Percentiles rank a stretch among this genome's conserved stretches.
Conservation (phyloP, 306 rosid genomes). For the Sicyos edulis region DNA sequence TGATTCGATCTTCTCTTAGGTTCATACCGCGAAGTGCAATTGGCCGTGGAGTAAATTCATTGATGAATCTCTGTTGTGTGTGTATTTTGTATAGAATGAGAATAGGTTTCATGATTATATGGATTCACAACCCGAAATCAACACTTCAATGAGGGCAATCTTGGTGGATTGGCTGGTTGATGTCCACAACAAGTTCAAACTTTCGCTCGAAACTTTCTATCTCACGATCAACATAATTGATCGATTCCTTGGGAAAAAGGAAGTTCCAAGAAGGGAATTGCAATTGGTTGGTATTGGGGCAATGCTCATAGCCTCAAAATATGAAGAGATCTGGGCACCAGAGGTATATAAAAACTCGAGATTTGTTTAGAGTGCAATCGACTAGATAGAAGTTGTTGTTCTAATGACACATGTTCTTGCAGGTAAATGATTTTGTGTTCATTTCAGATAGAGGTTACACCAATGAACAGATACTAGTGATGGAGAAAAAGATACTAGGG, state of each 20-base stretch:
- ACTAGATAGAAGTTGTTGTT: not conserved
- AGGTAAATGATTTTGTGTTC: slow-evolving; percentile 78
- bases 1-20: not conserved
- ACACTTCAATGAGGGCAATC: slow-evolving; percentile 71
- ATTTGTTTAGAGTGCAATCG: too few relatives aligned
- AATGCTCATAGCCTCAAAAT: slow-evolving; percentile 81
- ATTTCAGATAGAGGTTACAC: slow-evolving; percentile 72
- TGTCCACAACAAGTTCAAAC: slow-evolving; percentile 67
- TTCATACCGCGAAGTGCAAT: too few relatives aligned
- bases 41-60: too few relatives aligned
- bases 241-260: slow-evolving; percentile 53
- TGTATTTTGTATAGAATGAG: slow-evolving; percentile 42
- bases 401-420: not conserved
- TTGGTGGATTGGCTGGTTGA: slow-evolving; percentile 75
- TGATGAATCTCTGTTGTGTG: not conserved
- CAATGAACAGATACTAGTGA: slow-evolving; percentile 54
- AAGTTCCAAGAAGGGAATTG: slow-evolving; percentile 57
- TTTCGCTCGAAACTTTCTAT: slow-evolving; percentile 67
- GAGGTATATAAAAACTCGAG: slow-evolving; percentile 32
- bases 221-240: slow-evolving; percentile 68
- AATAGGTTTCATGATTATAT: slow-evolving; percentile 60
- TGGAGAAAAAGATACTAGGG: slow-evolving; percentile 73
- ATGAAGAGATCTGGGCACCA: slow-evolving; percentile 97
- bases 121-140: slow-evolving; percentile 62
- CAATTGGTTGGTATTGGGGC: slow-evolving; percentile 81